Evolutionary conservation across 169 alveolate species (phyloP), one percentile per base, ranked within the genome.

Genomic region (Eimeria tenella): DNA sequence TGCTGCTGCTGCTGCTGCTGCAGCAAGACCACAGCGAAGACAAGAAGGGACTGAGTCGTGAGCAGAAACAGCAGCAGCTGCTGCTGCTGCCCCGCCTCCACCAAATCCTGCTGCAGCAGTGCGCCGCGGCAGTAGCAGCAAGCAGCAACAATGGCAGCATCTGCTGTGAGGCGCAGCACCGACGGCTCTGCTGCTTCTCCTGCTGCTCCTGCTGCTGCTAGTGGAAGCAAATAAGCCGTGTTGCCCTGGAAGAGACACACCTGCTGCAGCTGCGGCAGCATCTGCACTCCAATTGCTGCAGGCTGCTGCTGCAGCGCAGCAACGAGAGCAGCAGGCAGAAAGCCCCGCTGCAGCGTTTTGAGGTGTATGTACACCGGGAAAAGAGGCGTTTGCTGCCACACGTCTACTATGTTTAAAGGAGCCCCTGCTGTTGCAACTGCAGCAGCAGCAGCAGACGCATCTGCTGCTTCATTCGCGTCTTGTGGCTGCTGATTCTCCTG

Each of bases 201-300:
- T 82, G 90, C 75, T 82, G 89, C 74, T 81, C 75, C 75, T 81
- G 89, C 89, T 55, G 89, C 89, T 82, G 90, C 73, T 23, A 82
- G 77, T 6, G 90, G 75, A 53, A 82, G 90, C 90, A 82, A 68
- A 50, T 82, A 82, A 3, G 90, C 90, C 25, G 73, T 31, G 60
- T 42, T 82, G 55, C 90, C 90, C 60, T 82, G 90, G 21, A 82
- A 60, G 60, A 82, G 90, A 17, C 90, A 82, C 7, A 82, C 62
- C 50, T 82, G 90, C 77, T 82, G 90, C 77, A 82, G 90, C 90
- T 82, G 90, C 73, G 90, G 90, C 90, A 82, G 50, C 60, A 82
- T 73, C 90, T 82, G 90, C 23, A 82, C 90, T 25, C 90, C 90
- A 13, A 82, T 31, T 55, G 90, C 90, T 60, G 60, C 90, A 23